A percentile compares a stretch with the other conserved stretches of the same genome.
Evolutionary conservation across 2,329 filamentous ascomycete species (phyloP).

Genomic region (Exophiala calicioides): DNA sequence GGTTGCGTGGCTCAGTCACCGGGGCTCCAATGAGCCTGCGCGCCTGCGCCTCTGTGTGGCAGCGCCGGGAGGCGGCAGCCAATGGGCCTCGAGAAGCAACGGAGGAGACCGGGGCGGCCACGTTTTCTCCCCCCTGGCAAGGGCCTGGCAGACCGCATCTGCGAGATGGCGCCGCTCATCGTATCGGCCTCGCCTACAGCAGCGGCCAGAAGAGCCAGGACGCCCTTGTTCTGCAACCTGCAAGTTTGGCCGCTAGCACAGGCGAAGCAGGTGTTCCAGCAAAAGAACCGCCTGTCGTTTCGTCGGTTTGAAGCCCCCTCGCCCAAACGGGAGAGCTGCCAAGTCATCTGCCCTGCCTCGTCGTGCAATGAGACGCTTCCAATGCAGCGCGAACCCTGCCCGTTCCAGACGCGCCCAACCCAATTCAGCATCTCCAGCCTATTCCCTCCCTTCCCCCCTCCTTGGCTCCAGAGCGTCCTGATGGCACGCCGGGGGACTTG

Average conservation of each 20-base stretch:
- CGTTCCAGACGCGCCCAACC: slow-evolving; percentile 10
- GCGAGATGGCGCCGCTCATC: slow-evolving; percentile 29
- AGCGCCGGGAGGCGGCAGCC: slow-evolving; percentile 12
- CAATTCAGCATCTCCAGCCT: slow-evolving; percentile 28
- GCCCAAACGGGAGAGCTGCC: slow-evolving; percentile 12
- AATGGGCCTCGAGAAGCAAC: slow-evolving; percentile 1
- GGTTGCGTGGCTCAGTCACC: slow-evolving; percentile 18
- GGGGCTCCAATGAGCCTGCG: slow-evolving; percentile 11
- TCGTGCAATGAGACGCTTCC: slow-evolving; percentile 3
- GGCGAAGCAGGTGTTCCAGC: slow-evolving; percentile 7
- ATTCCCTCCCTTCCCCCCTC: slow-evolving; percentile 7
- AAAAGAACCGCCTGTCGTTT: slow-evolving; percentile 1
- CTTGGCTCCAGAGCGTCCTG: neutral
- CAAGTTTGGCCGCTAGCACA: too few species aligned
- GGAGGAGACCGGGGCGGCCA: slow-evolving; percentile 10
- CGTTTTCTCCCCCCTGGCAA: slow-evolving; percentile 18
- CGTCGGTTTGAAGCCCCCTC: neutral
- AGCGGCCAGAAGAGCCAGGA: too few species aligned
- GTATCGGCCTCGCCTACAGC: slow-evolving; percentile 26
- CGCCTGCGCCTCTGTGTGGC: slow-evolving; percentile 20
- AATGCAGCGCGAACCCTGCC: slow-evolving; percentile 3
- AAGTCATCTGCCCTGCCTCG: slow-evolving; percentile 1
- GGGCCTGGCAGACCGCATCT: slow-evolving; percentile 23
- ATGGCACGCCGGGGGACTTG: too few species aligned
- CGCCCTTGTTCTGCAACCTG: too few species aligned